These are phyloP conservation scores for Phytophthora agathidicida DNA, from an alignment of 352 stramenopile species.

Conservation along the genomic window DNA sequence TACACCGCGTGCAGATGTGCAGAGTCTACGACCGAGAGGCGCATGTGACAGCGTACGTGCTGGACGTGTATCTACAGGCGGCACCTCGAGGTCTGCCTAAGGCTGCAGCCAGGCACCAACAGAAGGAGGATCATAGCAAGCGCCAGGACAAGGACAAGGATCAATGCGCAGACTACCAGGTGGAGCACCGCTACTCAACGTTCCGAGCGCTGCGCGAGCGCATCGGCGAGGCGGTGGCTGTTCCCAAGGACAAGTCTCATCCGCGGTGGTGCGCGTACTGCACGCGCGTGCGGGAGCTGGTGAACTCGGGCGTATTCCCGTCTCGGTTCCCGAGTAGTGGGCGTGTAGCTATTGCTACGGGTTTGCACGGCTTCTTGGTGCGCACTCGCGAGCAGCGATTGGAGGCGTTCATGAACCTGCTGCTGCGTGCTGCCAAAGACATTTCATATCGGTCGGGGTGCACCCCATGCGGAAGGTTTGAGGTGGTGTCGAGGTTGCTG, in stretches of 20 bases:
- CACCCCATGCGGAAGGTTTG: slow-evolving; percentile 52
- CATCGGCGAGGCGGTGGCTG: slow-evolving; percentile 33
- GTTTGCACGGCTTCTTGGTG: slow-evolving; percentile 21
- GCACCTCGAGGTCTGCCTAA: slow-evolving; percentile 50
- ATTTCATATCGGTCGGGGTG: slow-evolving; percentile 54
- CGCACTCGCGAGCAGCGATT: slow-evolving; percentile 41
- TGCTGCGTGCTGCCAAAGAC: slow-evolving; percentile 53
- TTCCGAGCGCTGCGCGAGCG: slow-evolving; percentile 53
- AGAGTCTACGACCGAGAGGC: slow-evolving; percentile 36
- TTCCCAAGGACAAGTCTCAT: slow-evolving; percentile 40
- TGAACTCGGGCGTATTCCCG: slow-evolving; percentile 48
- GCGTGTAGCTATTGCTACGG: slow-evolving; percentile 23
- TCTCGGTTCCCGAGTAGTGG: slow-evolving; percentile 38
- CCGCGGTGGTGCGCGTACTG: slow-evolving; percentile 71
- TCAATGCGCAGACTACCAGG: slow-evolving; percentile 42
- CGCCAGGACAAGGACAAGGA: slow-evolving; percentile 28
- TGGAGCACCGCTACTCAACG: slow-evolving; percentile 64
- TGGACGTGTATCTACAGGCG: slow-evolving; percentile 53
- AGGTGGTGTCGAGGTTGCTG: slow-evolving; percentile 51
- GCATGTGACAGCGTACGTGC: slow-evolving; percentile 49
- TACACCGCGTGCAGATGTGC: slow-evolving; percentile 56
- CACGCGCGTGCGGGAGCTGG: slow-evolving; percentile 45
- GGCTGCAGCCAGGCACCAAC: not conserved
- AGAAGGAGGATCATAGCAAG: slow-evolving; percentile 17
- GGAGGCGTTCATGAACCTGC: slow-evolving; percentile 46